Evolutionary conservation across 2,329 filamentous ascomycete species (phyloP), one percentile per base, ranked within the genome.

Genomic region (Fusarium nygamai): DNA sequence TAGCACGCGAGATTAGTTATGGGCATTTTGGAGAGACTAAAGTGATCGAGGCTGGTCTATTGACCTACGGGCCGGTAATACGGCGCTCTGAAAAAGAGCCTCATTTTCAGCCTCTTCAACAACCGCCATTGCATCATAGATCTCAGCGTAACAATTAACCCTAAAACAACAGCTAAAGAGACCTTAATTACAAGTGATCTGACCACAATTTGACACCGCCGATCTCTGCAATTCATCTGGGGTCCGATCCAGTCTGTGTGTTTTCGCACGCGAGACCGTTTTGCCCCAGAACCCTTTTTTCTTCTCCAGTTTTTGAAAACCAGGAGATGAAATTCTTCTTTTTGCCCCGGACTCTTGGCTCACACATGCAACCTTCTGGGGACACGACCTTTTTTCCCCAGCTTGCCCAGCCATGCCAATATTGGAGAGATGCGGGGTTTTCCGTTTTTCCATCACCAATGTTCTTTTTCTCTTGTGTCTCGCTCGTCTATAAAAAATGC

Each of bases 291-390:
- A 62, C 27, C 50, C 24, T 46, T 60, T 17, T 5, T 14, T 24
- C 51, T 41, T 36, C 60, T 29, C 60, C 51, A 62, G 60, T 59
- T 62, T 58, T 38, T 19, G 6, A 19, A 14, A n/a, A 19, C 33
- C 59, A 44, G 31, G 22, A 44, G 8, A 59, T 19, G 20, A 34
- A 50, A 8, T 27, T 16, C 31, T n/a, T 36, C 17, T 22, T n/a
- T 3, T 22, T 38, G 31, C 60, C 60, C 60, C 51, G 6, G 60
- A 62, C 50, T 62, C 60, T 62, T 62, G 51, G 60, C 60, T 59
- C 31, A 27, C 33, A 53, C 34, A 56, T 56, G 6, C 24, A 58
- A 46, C 48, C 59, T 57, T 60, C 57, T 61, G 58, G 58, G 58
- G 58, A 27, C 6, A 14, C 4, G 6, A 27, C 19, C 33, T 27